Conservation (phyloP, 768 basidiomycete species). For the Dentipellis sp. region DNA sequence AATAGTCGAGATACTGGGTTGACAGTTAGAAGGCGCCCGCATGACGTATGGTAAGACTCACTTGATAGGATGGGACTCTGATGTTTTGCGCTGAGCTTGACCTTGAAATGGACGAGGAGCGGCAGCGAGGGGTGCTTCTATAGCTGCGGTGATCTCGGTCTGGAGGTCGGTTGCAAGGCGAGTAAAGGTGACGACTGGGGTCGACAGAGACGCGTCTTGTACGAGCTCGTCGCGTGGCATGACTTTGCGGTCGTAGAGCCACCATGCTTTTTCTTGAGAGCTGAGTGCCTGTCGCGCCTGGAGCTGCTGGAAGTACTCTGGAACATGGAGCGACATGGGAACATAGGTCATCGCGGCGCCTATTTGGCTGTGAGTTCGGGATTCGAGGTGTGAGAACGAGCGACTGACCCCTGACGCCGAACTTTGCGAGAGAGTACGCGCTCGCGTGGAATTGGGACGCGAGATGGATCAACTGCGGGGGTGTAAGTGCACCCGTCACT, state of each 20-base stretch:
- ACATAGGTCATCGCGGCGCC: conserved; percentile 13
- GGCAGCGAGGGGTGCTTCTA: conserved; percentile 15
- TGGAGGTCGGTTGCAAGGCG: conserved; percentile 12
- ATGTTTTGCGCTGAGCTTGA: conserved; percentile 11
- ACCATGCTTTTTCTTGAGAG: conserved; percentile 13
- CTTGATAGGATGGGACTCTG: conserved; percentile 15
- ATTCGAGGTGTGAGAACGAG: background rate
- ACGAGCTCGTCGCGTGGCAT: background rate
- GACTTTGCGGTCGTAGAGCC: conserved; percentile 7
- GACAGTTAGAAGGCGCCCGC: background rate
- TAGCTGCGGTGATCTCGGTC: conserved; percentile 18
- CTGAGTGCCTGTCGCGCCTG: conserved; percentile 12
- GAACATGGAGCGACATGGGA: conserved; percentile 14
- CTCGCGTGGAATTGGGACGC: conserved; percentile 16
- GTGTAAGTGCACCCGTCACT: background rate
- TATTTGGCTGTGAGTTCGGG: background rate
- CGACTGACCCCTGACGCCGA: conserved; percentile 11
- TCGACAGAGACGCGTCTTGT: background rate
- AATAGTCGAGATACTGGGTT: conserved; percentile 47
- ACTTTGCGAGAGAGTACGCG: conserved; percentile 14
- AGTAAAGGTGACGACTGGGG: background rate
- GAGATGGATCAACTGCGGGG: conserved; percentile 11
- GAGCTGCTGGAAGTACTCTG: conserved; percentile 10
- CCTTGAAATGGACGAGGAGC: conserved; percentile 3
- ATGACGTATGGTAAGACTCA: background rate